Evolutionary conservation across 805 yeast genomes (phyloP).

Genomic region (Candida rishiriensis): DNA sequence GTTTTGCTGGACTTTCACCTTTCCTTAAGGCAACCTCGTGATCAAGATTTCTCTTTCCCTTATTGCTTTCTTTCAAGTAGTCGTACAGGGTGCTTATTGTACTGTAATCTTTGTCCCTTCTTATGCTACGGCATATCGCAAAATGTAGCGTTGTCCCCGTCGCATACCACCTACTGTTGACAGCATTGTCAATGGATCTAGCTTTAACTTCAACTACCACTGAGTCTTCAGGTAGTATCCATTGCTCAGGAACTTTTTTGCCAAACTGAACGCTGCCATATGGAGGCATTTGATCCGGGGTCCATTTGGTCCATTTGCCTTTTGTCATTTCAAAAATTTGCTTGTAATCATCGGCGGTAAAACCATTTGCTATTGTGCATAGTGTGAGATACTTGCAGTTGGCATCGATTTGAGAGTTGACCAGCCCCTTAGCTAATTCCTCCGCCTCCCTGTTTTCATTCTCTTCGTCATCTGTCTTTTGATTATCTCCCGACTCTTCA

Average conservation of each 20-base stretch:
- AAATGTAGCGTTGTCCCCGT: conserved; percentile 70
- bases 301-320: conserved; percentile 53
- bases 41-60: conserved; percentile 13
- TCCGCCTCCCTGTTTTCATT: conserved; percentile 2
- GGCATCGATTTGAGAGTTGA: conserved; percentile 5
- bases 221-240: conserved; percentile 79
- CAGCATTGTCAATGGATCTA: conserved; percentile 54
- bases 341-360: conserved; percentile 57
- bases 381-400: conserved; percentile 53
- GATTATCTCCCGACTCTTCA: neutral
- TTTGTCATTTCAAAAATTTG: conserved; percentile 52
- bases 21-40: conserved; percentile 16
- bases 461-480: conserved; percentile 24
- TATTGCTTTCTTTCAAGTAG: conserved; percentile 30
- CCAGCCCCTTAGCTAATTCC: conserved; percentile 2
- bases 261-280: conserved; percentile 48
- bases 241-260: conserved; percentile 55
- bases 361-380: conserved; percentile 82
- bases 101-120: conserved; percentile 64
- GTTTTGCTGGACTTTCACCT: conserved; percentile 17
- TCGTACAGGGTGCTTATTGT: conserved; percentile 54
- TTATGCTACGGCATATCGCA: conserved; percentile 62
- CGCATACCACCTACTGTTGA: conserved; percentile 44
- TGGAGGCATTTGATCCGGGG: conserved; percentile 38
- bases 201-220: conserved; percentile 82